Conservation (phyloP, 2,329 filamentous ascomycete species). For the Myotisia sp. region DNA sequence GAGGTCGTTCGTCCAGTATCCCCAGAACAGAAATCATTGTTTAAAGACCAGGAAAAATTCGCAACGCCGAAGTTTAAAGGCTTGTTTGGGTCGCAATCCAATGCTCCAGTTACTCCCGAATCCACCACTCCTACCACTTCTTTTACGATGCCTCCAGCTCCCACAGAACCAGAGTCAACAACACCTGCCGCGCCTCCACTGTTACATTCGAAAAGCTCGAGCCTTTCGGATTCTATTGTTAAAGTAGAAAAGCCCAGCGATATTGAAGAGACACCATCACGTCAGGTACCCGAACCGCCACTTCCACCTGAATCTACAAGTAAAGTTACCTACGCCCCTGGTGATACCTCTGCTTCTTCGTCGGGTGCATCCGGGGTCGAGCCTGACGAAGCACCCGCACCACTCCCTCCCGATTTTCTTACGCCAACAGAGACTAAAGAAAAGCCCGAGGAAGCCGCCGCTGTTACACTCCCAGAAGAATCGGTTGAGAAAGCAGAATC, state of each 20-base stretch:
- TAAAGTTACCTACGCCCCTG: conserved; percentile 31
- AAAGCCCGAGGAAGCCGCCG: conserved; percentile 4
- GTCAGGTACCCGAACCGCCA: conserved; percentile 24
- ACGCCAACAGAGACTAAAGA: conserved; percentile 10
- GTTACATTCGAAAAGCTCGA: conserved; percentile 25
- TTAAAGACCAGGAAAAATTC: conserved; percentile 4
- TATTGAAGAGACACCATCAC: conserved; percentile 19
- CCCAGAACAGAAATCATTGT: conserved; percentile 3
- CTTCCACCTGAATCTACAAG: conserved; percentile 36
- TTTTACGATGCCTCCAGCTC: conserved; percentile 10
- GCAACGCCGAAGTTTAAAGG: too few relatives aligned
- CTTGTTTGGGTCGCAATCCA: too few relatives aligned
- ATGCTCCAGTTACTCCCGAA: not conserved
- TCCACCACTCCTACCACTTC: conserved; percentile 4
- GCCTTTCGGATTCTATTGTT: conserved; percentile 17
- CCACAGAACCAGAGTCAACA: conserved; percentile 18
- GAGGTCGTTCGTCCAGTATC: conserved; percentile 8
- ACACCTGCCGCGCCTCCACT: conserved; percentile 21
- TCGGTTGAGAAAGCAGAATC: conserved; percentile 27
- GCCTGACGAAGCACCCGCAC: conserved; percentile 28
- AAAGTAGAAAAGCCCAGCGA: conserved; percentile 23
- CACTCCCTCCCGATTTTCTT: conserved; percentile 19
- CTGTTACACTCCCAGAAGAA: conserved; percentile 21
- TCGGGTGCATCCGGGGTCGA: conserved; percentile 30
- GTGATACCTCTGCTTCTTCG: conserved; percentile 36